Evolutionary conservation across 805 yeast species (phyloP).

Genomic region (Yamadazyma nakazawae): DNA sequence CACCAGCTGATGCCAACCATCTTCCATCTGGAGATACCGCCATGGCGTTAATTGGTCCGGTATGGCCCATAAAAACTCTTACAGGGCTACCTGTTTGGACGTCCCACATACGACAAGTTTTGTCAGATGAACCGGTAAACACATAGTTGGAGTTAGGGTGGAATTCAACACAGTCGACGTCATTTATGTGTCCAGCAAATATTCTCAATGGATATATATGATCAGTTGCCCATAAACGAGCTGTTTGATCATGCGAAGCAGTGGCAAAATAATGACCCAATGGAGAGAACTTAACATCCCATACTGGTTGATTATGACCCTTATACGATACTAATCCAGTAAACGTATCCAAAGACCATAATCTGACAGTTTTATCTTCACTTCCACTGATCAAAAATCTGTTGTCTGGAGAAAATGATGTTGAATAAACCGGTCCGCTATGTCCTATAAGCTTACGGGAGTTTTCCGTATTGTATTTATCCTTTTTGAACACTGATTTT

Average conservation of each 20-base stretch:
- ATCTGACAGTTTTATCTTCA: slow-evolving; percentile 86
- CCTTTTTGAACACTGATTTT: slow-evolving; percentile 55
- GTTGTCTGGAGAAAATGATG: slow-evolving; percentile 88
- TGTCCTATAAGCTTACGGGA: slow-evolving; percentile 79
- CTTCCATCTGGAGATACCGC: slow-evolving; percentile 97
- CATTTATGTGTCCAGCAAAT: slow-evolving; percentile 96
- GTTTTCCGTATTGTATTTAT: slow-evolving; percentile 45
- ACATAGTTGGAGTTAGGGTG: slow-evolving; percentile 96
- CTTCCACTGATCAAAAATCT: slow-evolving; percentile 75
- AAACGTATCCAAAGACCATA: slow-evolving; percentile 93
- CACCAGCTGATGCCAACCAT: slow-evolving; percentile 94
- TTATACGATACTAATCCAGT: slow-evolving; percentile 89
- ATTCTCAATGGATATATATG: slow-evolving; percentile 94
- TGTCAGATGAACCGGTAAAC: slow-evolving; percentile 93
- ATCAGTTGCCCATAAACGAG: slow-evolving; percentile 96
- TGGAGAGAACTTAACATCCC: slow-evolving; percentile 96
- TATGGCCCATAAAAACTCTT: slow-evolving; percentile 87
- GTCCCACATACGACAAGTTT: slow-evolving; percentile 98
- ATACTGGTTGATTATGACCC: slow-evolving; percentile 94
- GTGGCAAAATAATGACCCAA: slow-evolving; percentile 98
- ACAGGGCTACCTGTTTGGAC: slow-evolving; percentile 84
- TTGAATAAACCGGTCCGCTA: slow-evolving; percentile 88
- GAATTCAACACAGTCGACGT: slow-evolving; percentile 91
- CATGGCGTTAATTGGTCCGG: slow-evolving; percentile 79
- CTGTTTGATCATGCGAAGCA: slow-evolving; percentile 96